Evolutionary conservation across 306 rosid genomes (phyloP), one percentile per base, ranked within the genome.

Genomic region (Pyrus pyrifolia): DNA sequence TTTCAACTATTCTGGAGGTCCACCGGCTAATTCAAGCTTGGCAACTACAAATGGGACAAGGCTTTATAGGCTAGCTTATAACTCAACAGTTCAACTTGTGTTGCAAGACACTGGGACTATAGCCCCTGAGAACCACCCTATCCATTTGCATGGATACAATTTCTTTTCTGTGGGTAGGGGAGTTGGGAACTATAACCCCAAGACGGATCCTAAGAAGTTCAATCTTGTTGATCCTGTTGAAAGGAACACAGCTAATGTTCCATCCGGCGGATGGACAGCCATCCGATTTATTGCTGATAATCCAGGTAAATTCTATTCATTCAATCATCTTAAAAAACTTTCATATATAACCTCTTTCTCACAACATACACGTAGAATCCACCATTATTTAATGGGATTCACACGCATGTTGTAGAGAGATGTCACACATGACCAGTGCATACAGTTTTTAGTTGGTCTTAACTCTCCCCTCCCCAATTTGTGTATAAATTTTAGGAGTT

Each of bases 211-310:
- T 0, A 83, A 87, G 31, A 88, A 70, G 3, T 91, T 93, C 25
- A 93, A 91, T 70, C 89, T 91, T 62, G 80, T 80, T 57, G 96
- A 93, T 68, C 98, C 98, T 69, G 96, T 84, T 60, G 98, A 93
- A 83, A 88, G 98, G 75, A 93, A 93, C 84, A 93, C 98, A 0
- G 46, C 88, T 75, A 87, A 96, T 13, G 92, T 93, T 11, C 98
- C 98, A 1, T 62, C 92, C 59, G 98, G 97, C n/a, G 98, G 98
- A 19, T 93, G 98, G 98, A 68, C 70, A 11, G 98, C 98, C 2
- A 85, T 93, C 70, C 85, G 98, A 84, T 93, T 93, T 78, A 79
- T 75, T 1, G 98, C 98, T n/a, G 97, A 93, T 69, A 93, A 93
- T 85, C 98, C 98, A 80, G 98, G 98, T 91, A 84, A 59, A 4